Evolutionary conservation across 2,329 filamentous ascomycete genomes (phyloP).

Genomic region (Lachnellula occidentalis): DNA sequence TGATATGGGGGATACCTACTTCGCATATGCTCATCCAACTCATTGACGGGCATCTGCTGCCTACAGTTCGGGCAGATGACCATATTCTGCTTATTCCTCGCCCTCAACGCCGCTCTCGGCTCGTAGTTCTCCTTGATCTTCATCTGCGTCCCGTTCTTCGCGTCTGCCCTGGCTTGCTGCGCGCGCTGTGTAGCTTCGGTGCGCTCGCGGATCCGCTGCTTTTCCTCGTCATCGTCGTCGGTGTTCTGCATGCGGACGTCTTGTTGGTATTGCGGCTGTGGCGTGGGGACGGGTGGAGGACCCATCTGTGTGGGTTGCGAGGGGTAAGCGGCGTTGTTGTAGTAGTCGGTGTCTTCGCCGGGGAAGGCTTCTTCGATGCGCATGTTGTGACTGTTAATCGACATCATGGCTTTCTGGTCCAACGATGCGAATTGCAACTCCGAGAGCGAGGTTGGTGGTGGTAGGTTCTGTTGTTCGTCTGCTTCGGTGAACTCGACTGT

Average conservation of each 20-base stretch:
- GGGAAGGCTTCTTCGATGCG: conserved; percentile 96
- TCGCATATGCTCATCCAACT: conserved; percentile 88
- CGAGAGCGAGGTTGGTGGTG: conserved; percentile 80
- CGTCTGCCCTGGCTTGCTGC: conserved; percentile 73
- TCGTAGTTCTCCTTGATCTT: conserved; percentile 94
- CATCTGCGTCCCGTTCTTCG: conserved; percentile 66
- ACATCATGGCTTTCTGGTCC: conserved; percentile 90
- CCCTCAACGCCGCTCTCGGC: conserved; percentile 70
- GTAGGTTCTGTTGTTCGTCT: conserved; percentile 81
- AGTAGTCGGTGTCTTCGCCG: conserved; percentile 57
- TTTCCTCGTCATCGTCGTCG: conserved; percentile 56
- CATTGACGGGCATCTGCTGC: conserved; percentile 78
- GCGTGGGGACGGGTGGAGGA: conserved; percentile 36
- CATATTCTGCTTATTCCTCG: conserved; percentile 59
- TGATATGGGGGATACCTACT: conserved; percentile 45
- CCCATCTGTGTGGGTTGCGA: conserved; percentile 32
- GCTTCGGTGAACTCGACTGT: conserved; percentile 87
- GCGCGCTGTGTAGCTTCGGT: conserved; percentile 56
- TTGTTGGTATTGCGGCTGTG: conserved; percentile 30
- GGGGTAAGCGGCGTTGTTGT: conserved; percentile 42
- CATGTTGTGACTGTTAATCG: conserved; percentile 67
- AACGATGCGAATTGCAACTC: conserved; percentile 92
- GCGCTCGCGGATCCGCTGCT: conserved; percentile 57
- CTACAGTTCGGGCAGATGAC: conserved; percentile 90
- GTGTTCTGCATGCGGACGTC: conserved; percentile 25